Evolutionary conservation across 2,329 filamentous ascomycete genomes (phyloP).

Genomic region (Clonostachys solani): DNA sequence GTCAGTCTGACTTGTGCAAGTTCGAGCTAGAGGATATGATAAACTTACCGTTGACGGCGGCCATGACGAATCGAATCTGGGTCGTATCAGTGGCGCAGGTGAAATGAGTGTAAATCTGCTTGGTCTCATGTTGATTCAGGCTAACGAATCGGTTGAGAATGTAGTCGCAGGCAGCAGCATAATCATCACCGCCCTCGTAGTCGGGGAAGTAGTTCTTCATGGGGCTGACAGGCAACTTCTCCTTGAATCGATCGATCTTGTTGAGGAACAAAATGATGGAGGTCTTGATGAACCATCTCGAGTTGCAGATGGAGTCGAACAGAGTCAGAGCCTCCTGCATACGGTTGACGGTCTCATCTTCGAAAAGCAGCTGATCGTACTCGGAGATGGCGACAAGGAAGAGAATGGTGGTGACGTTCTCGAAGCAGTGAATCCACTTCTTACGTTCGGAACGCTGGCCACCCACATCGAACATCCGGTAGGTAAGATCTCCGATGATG

Average conservation of each 20-base stretch:
- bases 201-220: conserved; percentile 88
- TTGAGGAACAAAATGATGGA: conserved; percentile 87
- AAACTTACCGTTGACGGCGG: conserved; percentile 90
- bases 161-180: conserved; percentile 94
- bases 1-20: background rate
- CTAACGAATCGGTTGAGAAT: conserved; percentile 98
- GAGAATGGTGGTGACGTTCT: conserved; percentile 94
- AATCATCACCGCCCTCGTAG: conserved; percentile 93
- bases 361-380: conserved; percentile 93
- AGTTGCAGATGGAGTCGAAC: conserved; percentile 86
- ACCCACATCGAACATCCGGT: conserved; percentile 97
- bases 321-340: conserved; percentile 87
- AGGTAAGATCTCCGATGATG: conserved; percentile 90
- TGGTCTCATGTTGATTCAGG: conserved; percentile 97
- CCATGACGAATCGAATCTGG: conserved; percentile 99
- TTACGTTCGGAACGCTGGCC: conserved; percentile 94
- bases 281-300: conserved; percentile 86
- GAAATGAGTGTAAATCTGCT: conserved; percentile 99
- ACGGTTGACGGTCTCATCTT: conserved; percentile 94
- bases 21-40: background rate
- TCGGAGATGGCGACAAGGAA: conserved; percentile 97
- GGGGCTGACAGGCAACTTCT: conserved; percentile 77
- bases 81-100: conserved; percentile 98
- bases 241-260: conserved; percentile 88
- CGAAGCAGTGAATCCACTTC: conserved; percentile 99